Base-by-base conservation (phyloP, 2,329 filamentous ascomycete genomes). In the Botrytis pseudocinerea region DNA sequence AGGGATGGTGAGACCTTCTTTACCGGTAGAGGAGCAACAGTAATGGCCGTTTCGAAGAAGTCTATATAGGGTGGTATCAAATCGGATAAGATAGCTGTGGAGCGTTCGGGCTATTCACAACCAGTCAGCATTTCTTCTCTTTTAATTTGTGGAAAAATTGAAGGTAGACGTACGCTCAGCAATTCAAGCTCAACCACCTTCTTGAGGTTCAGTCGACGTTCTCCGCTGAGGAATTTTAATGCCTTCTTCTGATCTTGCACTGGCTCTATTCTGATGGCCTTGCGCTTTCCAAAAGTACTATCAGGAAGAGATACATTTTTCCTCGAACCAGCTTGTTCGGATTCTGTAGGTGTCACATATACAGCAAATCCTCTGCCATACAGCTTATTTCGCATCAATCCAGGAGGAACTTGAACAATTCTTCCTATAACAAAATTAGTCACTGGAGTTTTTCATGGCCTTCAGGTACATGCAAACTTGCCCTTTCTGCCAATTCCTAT, bases 381-480 rank as follows among this genome's bases (percentile, higher is more conserved):
- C 84, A 84, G 88, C 71, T 81, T 80, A 78, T 88, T 88, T 75
- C 87, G 83, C 87, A 90, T 88, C 54, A 83, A 81, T 35, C 87
- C 85, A 25, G 82, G 80, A n/a, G 84, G 80, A 60, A 89, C 82
- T 46, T 86, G 85, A 32, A 89, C 82, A 74, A 88, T 84, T 28
- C 85, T 80, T 74, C 87, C 87, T 89, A 65, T n/a, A 54, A 10
- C 22, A 66, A 54, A 54, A 35, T 51, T 65, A 64, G 75, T 32
- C 32, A 28, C 35, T 44, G 32, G 22, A 40, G 40, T 54, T 70
- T 60, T 35, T 48, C 28, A 22, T 35, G 25, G 4, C 25, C 25
- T n/a, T 40, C 48, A 28, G 46, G 42, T 40, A 40, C 22, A 54
- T 70, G 78, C 84, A 57, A 57, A 69, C 65, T 59, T 69, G 38